Conservation (phyloP, 495 filamentous ascomycete genomes). For the Lophiotrema nucula region DNA sequence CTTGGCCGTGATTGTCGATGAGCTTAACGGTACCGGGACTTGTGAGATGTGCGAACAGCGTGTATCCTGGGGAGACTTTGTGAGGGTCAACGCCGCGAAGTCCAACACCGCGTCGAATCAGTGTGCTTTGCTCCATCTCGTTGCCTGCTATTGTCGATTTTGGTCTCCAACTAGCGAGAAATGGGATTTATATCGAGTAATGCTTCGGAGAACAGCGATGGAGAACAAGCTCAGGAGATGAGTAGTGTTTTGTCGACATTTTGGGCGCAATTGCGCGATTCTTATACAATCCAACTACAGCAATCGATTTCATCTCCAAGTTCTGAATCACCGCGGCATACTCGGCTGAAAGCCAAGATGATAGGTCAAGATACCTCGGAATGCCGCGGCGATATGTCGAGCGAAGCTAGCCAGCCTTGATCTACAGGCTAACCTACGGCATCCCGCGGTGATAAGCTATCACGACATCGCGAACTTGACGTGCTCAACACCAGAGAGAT, state of each 20-base stretch:
- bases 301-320: neutral
- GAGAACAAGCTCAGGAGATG: too few species aligned
- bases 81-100: slow-evolving; percentile 46
- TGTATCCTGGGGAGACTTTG: slow-evolving; percentile 46
- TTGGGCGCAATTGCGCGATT: neutral
- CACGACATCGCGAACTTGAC: slow-evolving; percentile 2
- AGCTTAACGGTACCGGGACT: slow-evolving; percentile 44
- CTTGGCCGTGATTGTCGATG: slow-evolving; percentile 44
- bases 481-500: neutral
- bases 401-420: neutral
- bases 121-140: slow-evolving; percentile 47
- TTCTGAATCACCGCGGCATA: slow-evolving; percentile 6
- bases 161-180: neutral
- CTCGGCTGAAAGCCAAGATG: neutral
- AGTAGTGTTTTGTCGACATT: neutral
- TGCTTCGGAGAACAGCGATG: neutral
- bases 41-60: slow-evolving; percentile 47
- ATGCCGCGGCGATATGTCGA: neutral
- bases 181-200: neutral
- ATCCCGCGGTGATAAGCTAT: slow-evolving; percentile 28
- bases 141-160: neutral
- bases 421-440: slow-evolving; percentile 3
- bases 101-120: slow-evolving; percentile 47
- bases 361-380: neutral
- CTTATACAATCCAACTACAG: slow-evolving; percentile 5